Evolutionary conservation across 78 protist species (phyloP).

Genomic region (Speleostelium caveatum): DNA sequence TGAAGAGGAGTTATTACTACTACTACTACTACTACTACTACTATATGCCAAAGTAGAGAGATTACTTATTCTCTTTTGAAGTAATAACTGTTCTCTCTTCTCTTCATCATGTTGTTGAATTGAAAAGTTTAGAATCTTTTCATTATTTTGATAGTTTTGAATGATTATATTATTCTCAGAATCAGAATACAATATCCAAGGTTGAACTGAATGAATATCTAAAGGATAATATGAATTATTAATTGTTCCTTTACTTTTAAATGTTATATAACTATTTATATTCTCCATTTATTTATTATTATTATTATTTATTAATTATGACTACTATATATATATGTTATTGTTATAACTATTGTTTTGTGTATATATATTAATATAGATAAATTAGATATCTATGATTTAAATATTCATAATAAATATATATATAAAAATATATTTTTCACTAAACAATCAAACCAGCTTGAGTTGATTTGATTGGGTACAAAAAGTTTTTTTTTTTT

Average conservation of each 20-base stretch:
- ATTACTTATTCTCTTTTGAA: conserved; percentile 40
- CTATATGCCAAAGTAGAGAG: background rate
- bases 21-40: background rate
- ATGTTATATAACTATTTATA: conserved; percentile 30
- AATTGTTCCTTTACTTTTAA: conserved; percentile 27
- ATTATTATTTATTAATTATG: no score
- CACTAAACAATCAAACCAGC: no score
- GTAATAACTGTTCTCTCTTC: conserved; percentile 17
- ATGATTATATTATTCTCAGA: conserved; percentile 50
- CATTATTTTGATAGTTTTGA: conserved; percentile 48
- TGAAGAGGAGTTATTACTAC: no score
- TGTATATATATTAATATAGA: no score
- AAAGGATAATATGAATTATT: conserved; percentile 31
- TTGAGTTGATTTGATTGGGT: no score
- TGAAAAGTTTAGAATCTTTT: conserved; percentile 68
- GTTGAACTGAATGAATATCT: conserved; percentile 70
- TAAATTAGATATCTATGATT: no score
- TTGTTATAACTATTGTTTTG: no score
- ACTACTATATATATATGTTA: no score
- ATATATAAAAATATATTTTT: no score
- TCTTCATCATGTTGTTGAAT: conserved; percentile 73
- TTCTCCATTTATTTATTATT: background rate
- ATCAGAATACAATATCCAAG: conserved; percentile 66
- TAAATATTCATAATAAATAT: no score
- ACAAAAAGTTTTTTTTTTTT: no score